Evolutionary conservation across 768 basidiomycete genomes (phyloP), one percentile per base, ranked within the genome.

Genomic region (Leucocoprinus sp.): DNA sequence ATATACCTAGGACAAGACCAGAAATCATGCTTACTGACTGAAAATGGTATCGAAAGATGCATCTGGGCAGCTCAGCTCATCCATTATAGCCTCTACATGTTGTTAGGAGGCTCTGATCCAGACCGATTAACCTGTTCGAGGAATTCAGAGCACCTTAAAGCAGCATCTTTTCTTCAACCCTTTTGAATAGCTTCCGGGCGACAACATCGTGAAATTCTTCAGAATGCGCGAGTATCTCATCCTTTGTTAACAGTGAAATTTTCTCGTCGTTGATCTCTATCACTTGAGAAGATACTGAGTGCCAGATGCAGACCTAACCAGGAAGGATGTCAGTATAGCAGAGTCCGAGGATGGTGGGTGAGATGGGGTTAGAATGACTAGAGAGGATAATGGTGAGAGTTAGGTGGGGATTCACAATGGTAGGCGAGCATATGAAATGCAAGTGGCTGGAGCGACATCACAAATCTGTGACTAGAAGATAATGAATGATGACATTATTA

Each of bases 271-370:
- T 64, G 67, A 19, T 66, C 60, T 42, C 62, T 64, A 17, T 63
- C 65, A 4, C 80, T 79, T 4, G 76, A 73, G 53, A 81, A 84
- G 52, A n/a, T 82, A 80, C 0, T 80, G 77, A 12, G 70, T 80
- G 33, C 77, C 72, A 1, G 76, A 76, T 3, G 78, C 74, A 0
- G 78, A 78, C 51, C 74, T 70, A 27, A 80, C 64, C 7, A 82
- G 60, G 2, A 72, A 67, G 15, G 74, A 64, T 0, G 75, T 72
- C 1, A 75, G 78, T 1, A 80, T 52, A 14, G 66, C 5, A 78
- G 43, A 17, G 68, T 56, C 18, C 63, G 62, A 2, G 66, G 62
- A 50, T 79, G 76, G 56, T 70, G 71, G 7, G 64, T 76, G 33
- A 1, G 77, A 73, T 5, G 67, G 63, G 8, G 66, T n/a, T n/a